These are phyloP conservation scores for Mycosphaerelloides madeirae DNA, from an alignment of 2,329 filamentous ascomycete species.

Conservation along the genomic window DNA sequence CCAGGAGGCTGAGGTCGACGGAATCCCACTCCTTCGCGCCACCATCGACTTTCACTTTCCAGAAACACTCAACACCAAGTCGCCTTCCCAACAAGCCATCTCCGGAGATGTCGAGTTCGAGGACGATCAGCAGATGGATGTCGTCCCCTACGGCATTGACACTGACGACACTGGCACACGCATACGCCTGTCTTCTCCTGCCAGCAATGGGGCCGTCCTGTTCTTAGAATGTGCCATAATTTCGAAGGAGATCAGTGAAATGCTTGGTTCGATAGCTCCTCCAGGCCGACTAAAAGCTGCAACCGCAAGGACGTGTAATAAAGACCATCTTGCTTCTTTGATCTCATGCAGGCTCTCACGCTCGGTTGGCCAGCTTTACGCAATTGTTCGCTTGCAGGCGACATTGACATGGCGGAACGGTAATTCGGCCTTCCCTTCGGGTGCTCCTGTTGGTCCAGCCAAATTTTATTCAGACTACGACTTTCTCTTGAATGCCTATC, in stretches of 20 bases:
- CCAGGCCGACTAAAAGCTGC: conserved; percentile 13
- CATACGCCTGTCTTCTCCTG: conserved; percentile 19
- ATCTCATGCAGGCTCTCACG: conserved; percentile 22
- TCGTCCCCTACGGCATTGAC: conserved; percentile 18
- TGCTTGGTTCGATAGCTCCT: conserved; percentile 16
- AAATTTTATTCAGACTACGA: conserved; percentile 28
- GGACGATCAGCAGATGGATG: conserved; percentile 11
- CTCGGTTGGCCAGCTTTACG: conserved; percentile 22
- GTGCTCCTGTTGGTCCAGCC: conserved; percentile 19
- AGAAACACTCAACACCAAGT: conserved; percentile 12
- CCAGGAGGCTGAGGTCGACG: not conserved
- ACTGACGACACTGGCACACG: conserved; percentile 12
- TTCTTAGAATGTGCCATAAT: conserved; percentile 20
- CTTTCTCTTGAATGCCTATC: conserved; percentile 20
- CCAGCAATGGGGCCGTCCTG: conserved; percentile 18
- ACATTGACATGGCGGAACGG: conserved; percentile 29
- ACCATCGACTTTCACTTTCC: conserved; percentile 28
- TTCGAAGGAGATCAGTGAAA: conserved; percentile 9
- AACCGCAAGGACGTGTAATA: conserved; percentile 1
- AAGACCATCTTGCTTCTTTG: conserved; percentile 16
- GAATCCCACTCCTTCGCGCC: conserved; percentile 24
- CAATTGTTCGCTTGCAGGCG: conserved; percentile 25
- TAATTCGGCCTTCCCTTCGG: conserved; percentile 27
- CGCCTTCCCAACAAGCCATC: conserved; percentile 9
- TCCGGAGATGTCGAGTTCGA: conserved; percentile 22